phyloP scores from a whole-genome alignment of 371 early-diverging fungal genomes.

The Rhizopus stolonifer region DNA sequence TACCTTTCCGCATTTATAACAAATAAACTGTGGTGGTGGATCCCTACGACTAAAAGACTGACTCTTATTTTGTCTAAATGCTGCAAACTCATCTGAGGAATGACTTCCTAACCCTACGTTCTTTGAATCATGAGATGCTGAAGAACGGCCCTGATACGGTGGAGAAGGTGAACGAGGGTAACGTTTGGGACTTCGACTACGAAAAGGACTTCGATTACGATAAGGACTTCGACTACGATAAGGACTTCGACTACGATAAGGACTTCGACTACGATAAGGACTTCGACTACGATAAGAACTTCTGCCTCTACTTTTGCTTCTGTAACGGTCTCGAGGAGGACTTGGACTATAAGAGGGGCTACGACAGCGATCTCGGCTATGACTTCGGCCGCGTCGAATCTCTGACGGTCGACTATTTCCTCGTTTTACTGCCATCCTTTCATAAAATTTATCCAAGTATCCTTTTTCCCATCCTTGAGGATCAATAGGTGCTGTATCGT shows the following conservation, averaged over 20 bases:
- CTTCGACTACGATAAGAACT: slow-evolving; percentile 1
- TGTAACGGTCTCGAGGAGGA: slow-evolving; percentile 1
- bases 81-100: slow-evolving; percentile 22
- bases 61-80: slow-evolving; percentile 26
- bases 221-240: too few species aligned
- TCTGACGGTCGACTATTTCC: slow-evolving; percentile 1
- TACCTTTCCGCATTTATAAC: slow-evolving; percentile 32
- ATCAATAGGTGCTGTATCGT: slow-evolving; percentile 32
- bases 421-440: slow-evolving; percentile 10
- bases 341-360: background rate
- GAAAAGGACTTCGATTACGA: slow-evolving; percentile 4
- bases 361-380: background rate
- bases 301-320: slow-evolving; percentile 10
- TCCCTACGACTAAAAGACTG: slow-evolving; percentile 24
- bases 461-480: slow-evolving; percentile 64
- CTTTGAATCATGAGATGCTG: background rate
- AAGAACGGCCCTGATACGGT: background rate
- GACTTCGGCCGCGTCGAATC: slow-evolving; percentile 4
- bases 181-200: slow-evolving; percentile 8
- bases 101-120: slow-evolving; percentile 19
- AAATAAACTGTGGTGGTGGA: slow-evolving; percentile 21
- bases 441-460: slow-evolving; percentile 46
- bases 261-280: background rate
- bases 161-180: slow-evolving; percentile 9
- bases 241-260: background rate